Conservation (phyloP, 208 protist genomes). For the Trypanosoma brucei region DNA sequence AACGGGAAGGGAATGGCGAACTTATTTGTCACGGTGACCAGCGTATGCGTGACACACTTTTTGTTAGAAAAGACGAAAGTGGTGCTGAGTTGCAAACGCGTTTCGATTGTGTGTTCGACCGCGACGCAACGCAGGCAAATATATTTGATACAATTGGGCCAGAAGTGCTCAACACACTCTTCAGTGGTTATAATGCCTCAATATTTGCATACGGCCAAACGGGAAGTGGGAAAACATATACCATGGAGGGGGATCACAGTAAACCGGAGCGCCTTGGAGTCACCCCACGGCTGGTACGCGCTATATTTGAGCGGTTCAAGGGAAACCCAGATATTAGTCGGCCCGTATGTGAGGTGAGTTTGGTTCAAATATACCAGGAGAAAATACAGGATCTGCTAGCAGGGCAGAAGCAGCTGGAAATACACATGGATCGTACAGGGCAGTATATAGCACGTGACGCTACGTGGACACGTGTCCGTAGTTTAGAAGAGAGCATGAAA, state of each 20-base stretch:
- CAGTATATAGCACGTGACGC: constrained; percentile 86
- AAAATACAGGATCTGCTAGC: constrained; percentile 86
- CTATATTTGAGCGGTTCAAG: constrained; percentile 66
- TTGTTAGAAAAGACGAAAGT: constrained; percentile 66
- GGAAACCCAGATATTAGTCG: constrained; percentile 66
- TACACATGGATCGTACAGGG: constrained; percentile 84
- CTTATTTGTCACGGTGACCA: constrained; percentile 52
- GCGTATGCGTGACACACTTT: constrained; percentile 70
- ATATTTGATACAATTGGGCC: constrained; percentile 69
- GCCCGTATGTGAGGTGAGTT: constrained; percentile 62
- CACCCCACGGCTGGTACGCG: constrained; percentile 71
- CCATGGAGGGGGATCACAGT: constrained; percentile 75
- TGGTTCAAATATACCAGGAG: constrained; percentile 91
- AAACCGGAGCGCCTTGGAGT: constrained; percentile 43
- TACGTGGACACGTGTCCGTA: constrained; percentile 59
- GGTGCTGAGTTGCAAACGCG: constrained; percentile 60
- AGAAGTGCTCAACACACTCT: constrained; percentile 67
- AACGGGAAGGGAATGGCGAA: constrained; percentile 61
- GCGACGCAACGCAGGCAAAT: constrained; percentile 27
- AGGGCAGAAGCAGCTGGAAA: constrained; percentile 74
- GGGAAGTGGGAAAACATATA: constrained; percentile 92
- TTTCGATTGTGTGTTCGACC: constrained; percentile 84
- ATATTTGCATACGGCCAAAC: constrained; percentile 96
- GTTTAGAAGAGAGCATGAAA: constrained; percentile 75
- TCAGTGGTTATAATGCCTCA: constrained; percentile 88